Evolutionary conservation across 2,329 filamentous ascomycete genomes (phyloP).

Genomic region (Exophiala alcalophila): DNA sequence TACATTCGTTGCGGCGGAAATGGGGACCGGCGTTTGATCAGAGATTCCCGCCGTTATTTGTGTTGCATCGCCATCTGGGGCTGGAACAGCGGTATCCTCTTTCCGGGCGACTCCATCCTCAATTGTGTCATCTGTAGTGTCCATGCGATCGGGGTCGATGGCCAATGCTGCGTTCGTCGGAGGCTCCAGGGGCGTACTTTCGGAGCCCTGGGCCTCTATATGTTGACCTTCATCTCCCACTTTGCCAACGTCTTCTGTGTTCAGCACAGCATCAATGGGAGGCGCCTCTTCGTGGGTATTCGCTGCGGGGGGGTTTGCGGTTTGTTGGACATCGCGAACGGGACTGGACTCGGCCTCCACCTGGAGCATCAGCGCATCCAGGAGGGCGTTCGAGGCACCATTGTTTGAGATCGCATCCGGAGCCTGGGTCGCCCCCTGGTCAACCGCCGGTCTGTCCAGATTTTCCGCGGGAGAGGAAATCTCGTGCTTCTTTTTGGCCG

Average conservation of each 20-base stretch:
- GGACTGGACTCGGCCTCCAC: slow-evolving; percentile 26
- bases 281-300: not conserved
- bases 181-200: not conserved
- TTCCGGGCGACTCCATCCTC: too few species aligned
- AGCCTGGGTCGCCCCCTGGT: too few species aligned
- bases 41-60: too few species aligned
- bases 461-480: too few species aligned
- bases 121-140: slow-evolving; percentile 2
- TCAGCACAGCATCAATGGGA: not conserved
- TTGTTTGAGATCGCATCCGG: too few species aligned
- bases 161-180: not conserved
- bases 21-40: too few species aligned
- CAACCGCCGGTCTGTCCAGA: too few species aligned
- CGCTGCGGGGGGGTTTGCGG: not conserved
- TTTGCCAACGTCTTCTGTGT: not conserved
- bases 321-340: not conserved
- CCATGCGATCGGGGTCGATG: slow-evolving; percentile 4
- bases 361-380: slow-evolving; percentile 29
- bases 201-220: not conserved
- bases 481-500: too few species aligned
- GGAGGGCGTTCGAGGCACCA: slow-evolving; percentile 22
- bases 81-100: too few species aligned
- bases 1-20: slow-evolving; percentile 4
- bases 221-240: not conserved
- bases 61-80: too few species aligned